Conservation (phyloP, 805 yeast genomes). For the Pichia gijzeniarum region DNA sequence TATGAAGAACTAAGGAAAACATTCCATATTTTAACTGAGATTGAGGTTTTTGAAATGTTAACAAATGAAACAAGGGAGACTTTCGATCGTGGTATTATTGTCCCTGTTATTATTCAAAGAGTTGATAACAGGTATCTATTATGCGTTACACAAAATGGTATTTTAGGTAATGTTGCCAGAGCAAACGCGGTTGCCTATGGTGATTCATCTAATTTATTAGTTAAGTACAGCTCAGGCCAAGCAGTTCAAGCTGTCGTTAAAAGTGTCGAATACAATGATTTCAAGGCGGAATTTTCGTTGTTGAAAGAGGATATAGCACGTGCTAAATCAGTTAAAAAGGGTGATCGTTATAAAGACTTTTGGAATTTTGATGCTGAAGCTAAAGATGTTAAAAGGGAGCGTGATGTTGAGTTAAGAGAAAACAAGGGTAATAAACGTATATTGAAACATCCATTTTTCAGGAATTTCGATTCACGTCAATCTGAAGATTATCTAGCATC, state of each 20-base stretch:
- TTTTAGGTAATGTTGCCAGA: slow-evolving; percentile 34
- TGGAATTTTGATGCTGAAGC: slow-evolving; percentile 81
- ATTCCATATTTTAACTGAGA: slow-evolving; percentile 55
- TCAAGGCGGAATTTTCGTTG: slow-evolving; percentile 70
- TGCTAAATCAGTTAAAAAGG: slow-evolving; percentile 39
- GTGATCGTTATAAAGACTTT: slow-evolving; percentile 47
- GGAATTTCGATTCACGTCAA: slow-evolving; percentile 72
- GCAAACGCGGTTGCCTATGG: slow-evolving; percentile 38
- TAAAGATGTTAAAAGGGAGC: slow-evolving; percentile 53
- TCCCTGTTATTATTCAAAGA: slow-evolving; percentile 68
- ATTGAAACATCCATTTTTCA: slow-evolving; percentile 87
- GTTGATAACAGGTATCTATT: slow-evolving; percentile 40
- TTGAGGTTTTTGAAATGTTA: slow-evolving; percentile 78
- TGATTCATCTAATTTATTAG: slow-evolving; percentile 35
- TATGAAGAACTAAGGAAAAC: slow-evolving; percentile 79
- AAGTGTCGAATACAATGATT: slow-evolving; percentile 63
- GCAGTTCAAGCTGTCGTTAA: slow-evolving; percentile 80
- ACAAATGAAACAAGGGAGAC: slow-evolving; percentile 79
- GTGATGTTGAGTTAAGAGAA: slow-evolving; percentile 54
- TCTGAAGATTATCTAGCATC: slow-evolving; percentile 94
- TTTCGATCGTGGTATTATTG: slow-evolving; percentile 60
- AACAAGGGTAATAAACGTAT: slow-evolving; percentile 67
- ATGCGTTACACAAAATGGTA: slow-evolving; percentile 50
- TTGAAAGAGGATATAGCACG: slow-evolving; percentile 55
- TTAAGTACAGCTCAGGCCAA: slow-evolving; percentile 55